These are phyloP conservation scores for Penicillium sp. DNA, from an alignment of 2,329 filamentous ascomycete genomes.

Conservation along the genomic window DNA sequence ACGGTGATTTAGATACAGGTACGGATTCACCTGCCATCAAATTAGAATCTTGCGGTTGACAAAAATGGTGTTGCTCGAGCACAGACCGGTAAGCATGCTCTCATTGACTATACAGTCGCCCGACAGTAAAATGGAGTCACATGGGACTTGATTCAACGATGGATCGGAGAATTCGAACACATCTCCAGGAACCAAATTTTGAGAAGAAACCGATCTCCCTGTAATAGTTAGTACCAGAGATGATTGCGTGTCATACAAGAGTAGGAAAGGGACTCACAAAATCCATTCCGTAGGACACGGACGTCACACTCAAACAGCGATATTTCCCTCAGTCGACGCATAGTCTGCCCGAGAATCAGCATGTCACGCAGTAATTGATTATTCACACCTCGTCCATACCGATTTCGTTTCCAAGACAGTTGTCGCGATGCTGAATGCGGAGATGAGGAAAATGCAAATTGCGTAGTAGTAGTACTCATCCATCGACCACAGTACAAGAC, in stretches of 20 bases:
- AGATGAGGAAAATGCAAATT: conserved; percentile 89
- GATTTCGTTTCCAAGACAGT: conserved; percentile 86
- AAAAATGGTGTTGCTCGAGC: not conserved
- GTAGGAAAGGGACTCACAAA: conserved; percentile 57
- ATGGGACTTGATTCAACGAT: conserved; percentile 77
- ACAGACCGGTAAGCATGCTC: conserved; percentile 81
- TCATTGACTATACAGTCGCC: conserved; percentile 99
- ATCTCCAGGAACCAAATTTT: conserved; percentile 88
- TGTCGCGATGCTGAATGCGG: conserved; percentile 80
- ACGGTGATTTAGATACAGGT: conserved; percentile 85
- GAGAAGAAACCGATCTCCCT: conserved; percentile 79
- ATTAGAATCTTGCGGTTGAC: conserved; percentile 14
- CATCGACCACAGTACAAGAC: conserved; percentile 86
- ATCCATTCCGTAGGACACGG: conserved; percentile 85
- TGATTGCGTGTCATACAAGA: not conserved
- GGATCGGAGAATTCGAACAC: conserved; percentile 97
- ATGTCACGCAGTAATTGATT: no score
- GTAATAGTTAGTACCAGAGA: conserved; percentile 6
- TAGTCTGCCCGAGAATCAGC: conserved; percentile 53
- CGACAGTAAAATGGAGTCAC: conserved; percentile 81
- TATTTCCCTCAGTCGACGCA: conserved; percentile 83
- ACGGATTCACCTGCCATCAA: conserved; percentile 70
- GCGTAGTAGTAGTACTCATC: conserved; percentile 99
- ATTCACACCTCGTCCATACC: no score
- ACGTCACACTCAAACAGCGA: conserved; percentile 94